phyloP scores from a whole-genome alignment of 2,329 filamentous ascomycete species.

The Thyridium curvatum region DNA sequence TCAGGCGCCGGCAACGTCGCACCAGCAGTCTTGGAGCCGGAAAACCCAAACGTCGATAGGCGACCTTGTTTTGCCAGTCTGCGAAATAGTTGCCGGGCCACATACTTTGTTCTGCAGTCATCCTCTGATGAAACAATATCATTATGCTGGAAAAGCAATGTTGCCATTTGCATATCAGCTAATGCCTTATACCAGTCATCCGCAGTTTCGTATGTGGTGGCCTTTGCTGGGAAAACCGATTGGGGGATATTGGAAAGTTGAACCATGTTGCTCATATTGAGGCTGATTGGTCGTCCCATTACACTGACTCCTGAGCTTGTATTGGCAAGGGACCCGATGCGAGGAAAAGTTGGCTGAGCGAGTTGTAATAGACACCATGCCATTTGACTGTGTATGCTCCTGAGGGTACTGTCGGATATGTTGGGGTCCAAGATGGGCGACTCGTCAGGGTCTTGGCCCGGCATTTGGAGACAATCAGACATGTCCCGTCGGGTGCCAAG shows the following conservation, averaged over 20 bases:
- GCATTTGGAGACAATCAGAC: constrained; percentile 11
- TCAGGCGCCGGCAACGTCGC: no score
- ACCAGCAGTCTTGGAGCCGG: no score
- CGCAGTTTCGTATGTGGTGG: constrained; percentile 7
- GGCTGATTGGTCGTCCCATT: constrained; percentile 25
- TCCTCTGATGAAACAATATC: constrained; percentile 25
- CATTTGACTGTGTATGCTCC: constrained; percentile 25
- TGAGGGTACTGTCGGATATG: constrained; percentile 21
- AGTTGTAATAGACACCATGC: constrained; percentile 33
- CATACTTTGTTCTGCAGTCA: constrained; percentile 34
- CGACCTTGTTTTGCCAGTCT: constrained; percentile 19
- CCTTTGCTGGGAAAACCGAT: constrained; percentile 10
- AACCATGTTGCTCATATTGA: constrained; percentile 34
- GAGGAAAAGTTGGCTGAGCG: constrained; percentile 20
- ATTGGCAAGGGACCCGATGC: constrained; percentile 29
- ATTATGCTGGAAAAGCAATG: constrained; percentile 33
- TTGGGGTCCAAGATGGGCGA: constrained; percentile 13
- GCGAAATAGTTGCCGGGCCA: constrained; percentile 33
- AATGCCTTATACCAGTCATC: constrained; percentile 29
- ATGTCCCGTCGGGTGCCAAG: constrained; percentile 10
- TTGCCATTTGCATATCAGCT: constrained; percentile 32
- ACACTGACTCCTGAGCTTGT: constrained; percentile 17
- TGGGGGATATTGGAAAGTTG: constrained; percentile 16
- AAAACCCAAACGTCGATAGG: constrained; percentile 19
- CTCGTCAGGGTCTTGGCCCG: constrained; percentile 11